Conservation (phyloP, 257 asterid genomes). For the Solanum sejunctum region DNA sequence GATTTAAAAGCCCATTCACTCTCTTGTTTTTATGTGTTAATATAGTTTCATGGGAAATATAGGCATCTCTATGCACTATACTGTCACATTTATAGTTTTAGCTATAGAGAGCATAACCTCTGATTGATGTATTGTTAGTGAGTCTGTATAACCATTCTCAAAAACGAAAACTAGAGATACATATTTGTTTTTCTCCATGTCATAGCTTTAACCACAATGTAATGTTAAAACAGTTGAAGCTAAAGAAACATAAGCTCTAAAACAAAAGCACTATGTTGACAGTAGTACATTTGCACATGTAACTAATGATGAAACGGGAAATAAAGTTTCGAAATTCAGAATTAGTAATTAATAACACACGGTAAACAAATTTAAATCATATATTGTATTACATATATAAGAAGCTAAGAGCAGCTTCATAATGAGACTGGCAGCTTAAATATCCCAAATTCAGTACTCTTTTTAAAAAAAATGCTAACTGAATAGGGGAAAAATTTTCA, state of each 20-base stretch:
- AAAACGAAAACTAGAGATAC: neutral
- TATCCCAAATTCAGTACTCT: neutral
- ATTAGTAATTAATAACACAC: neutral
- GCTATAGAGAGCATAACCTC: neutral
- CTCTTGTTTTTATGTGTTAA: neutral
- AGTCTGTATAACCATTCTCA: neutral
- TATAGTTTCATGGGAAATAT: neutral
- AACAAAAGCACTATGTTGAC: neutral
- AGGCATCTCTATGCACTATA: neutral
- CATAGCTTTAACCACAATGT: neutral
- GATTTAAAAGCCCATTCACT: neutral
- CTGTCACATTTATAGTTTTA: neutral
- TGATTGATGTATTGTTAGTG: neutral
- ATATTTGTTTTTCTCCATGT: neutral
- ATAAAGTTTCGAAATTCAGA: neutral
- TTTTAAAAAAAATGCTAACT: neutral
- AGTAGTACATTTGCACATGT: neutral
- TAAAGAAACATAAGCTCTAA: neutral
- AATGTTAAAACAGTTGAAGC: neutral
- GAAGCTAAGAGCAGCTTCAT: neutral
- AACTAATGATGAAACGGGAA: neutral
- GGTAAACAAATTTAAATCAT: neutral
- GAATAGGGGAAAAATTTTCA: neutral
- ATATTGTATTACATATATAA: neutral
- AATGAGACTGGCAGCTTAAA: neutral